phyloP scores from a whole-genome alignment of 73 alveolate species.

The Paramecium bursaria region DNA sequence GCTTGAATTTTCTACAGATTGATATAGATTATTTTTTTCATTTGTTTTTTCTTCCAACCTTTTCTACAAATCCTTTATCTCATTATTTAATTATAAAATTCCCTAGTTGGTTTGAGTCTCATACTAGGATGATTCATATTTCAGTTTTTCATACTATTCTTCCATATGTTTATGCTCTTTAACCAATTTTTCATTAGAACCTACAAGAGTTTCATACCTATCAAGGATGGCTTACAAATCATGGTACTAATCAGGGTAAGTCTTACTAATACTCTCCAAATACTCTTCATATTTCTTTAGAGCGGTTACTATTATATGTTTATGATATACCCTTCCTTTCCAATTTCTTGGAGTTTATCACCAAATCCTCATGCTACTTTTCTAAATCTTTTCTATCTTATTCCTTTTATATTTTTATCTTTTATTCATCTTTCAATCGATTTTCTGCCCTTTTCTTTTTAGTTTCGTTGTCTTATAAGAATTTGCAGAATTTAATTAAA shows the following conservation, averaged over 20 bases:
- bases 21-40: slow-evolving; percentile 60
- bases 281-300: slow-evolving; percentile 87
- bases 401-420: slow-evolving; percentile 56
- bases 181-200: slow-evolving; percentile 75
- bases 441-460: slow-evolving; percentile 83
- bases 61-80: slow-evolving; percentile 76
- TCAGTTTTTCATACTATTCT: slow-evolving; percentile 76
- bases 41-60: slow-evolving; percentile 68
- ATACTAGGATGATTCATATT: slow-evolving; percentile 69
- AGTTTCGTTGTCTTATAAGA: slow-evolving; percentile 86
- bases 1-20: slow-evolving; percentile 62
- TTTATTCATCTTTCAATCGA: slow-evolving; percentile 76
- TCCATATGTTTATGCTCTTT: slow-evolving; percentile 74
- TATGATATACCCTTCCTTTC: slow-evolving; percentile 60
- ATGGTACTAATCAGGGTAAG: slow-evolving; percentile 83
- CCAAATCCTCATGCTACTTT: slow-evolving; percentile 51
- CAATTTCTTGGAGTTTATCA: slow-evolving; percentile 51
- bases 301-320: slow-evolving; percentile 67
- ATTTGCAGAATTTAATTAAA: slow-evolving; percentile 83
- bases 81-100: slow-evolving; percentile 77
- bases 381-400: slow-evolving; percentile 64
- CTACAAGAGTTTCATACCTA: slow-evolving; percentile 79
- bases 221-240: slow-evolving; percentile 82
- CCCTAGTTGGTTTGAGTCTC: slow-evolving; percentile 78
- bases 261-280: slow-evolving; percentile 81